Evolutionary conservation across 176 grass and related monocot species (phyloP).

Genomic region (Eremochloa ophiuroides): DNA sequence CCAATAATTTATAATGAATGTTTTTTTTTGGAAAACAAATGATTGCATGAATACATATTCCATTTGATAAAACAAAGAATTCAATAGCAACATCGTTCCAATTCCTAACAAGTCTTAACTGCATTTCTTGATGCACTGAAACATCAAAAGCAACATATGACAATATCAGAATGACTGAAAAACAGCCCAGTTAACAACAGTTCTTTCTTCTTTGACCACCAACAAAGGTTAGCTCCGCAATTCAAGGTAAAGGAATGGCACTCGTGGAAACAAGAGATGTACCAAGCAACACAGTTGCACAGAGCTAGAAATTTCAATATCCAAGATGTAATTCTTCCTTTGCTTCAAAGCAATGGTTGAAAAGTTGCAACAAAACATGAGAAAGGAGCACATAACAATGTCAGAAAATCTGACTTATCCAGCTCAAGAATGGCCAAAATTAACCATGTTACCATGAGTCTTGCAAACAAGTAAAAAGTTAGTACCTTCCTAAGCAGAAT

Average conservation of each 20-base stretch:
- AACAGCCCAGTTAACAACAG: background rate
- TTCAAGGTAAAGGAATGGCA: background rate
- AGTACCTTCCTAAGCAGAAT: conserved; percentile 89
- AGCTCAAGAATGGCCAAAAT: background rate
- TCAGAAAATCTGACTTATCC: background rate
- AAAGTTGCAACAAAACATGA: background rate
- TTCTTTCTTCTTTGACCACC: no score
- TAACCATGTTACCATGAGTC: background rate
- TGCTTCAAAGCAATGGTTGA: background rate
- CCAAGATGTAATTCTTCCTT: background rate
- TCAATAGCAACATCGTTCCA: background rate
- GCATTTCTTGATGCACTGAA: background rate
- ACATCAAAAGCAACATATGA: no score
- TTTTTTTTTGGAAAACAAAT: background rate
- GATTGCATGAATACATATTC: background rate
- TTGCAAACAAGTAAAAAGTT: background rate
- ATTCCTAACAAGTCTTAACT: background rate
- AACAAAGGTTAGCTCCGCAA: background rate
- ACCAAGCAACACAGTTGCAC: background rate
- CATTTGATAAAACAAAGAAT: background rate
- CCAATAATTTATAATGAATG: background rate
- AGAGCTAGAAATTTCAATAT: background rate
- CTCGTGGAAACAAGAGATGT: background rate
- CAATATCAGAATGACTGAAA: background rate
- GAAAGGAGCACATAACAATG: background rate